A percentile compares a stretch with the other conserved stretches of the same genome.
Evolutionary conservation across 2,329 filamentous ascomycete species (phyloP).

Genomic region (Neonectria punicea): DNA sequence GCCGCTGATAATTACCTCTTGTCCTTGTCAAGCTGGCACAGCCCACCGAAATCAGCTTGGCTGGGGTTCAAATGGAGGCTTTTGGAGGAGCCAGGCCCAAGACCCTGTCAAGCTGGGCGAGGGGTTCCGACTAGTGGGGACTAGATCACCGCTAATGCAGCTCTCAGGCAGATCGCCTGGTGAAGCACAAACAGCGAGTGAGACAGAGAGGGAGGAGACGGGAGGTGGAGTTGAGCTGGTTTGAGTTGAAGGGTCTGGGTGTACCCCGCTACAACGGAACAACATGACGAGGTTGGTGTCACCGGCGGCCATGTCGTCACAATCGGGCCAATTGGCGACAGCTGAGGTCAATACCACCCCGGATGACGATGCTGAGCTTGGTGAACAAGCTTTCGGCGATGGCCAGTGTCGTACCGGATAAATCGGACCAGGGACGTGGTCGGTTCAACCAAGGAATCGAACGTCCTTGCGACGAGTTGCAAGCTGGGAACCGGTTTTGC

Average conservation of each 20-base stretch:
- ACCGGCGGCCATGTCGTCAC: constrained; percentile 3
- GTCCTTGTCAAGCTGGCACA: constrained; percentile 28
- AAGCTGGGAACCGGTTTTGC: neutral
- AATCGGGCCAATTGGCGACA: constrained; percentile 30
- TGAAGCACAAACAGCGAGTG: neutral
- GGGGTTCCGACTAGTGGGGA: constrained; percentile 33
- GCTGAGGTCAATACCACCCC: constrained; percentile 15
- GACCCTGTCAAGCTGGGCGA: constrained; percentile 42
- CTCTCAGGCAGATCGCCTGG: constrained; percentile 39
- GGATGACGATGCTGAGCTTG: constrained; percentile 5
- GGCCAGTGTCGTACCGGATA: neutral
- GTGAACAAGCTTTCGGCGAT: neutral
- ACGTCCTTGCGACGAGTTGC: no score
- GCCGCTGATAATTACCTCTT: neutral
- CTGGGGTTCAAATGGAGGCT: constrained; percentile 29
- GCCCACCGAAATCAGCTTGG: constrained; percentile 40
- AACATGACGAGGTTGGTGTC: constrained; percentile 12
- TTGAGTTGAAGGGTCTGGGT: neutral
- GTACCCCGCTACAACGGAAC: neutral
- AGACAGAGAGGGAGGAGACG: neutral
- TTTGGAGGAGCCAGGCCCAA: constrained; percentile 25
- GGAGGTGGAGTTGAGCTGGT: neutral
- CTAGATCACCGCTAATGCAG: constrained; percentile 39
- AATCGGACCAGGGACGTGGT: neutral
- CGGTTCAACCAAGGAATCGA: neutral